Evolutionary conservation across 2,329 filamentous ascomycete genomes (phyloP).

Genomic region (Nemania sp.): DNA sequence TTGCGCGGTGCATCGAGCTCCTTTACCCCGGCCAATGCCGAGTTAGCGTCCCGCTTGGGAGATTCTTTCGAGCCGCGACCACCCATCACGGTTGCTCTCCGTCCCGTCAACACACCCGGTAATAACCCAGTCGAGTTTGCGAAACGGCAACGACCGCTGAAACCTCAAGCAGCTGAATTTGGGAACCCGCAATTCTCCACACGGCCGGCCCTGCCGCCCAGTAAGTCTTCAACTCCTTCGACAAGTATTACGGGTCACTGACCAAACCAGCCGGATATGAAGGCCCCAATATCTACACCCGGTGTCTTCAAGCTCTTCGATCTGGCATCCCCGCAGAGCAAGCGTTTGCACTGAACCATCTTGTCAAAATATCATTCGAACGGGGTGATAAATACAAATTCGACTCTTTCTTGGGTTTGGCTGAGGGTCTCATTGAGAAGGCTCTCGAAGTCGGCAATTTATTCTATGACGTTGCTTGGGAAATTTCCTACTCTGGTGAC

Average conservation of each 20-base stretch:
- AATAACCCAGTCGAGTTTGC: conserved; percentile 73
- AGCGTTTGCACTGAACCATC: conserved; percentile 88
- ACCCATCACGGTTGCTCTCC: conserved; percentile 66
- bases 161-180: conserved; percentile 43
- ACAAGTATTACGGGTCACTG: conserved; percentile 22
- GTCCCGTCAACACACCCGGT: conserved; percentile 74
- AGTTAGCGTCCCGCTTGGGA: conserved; percentile 63
- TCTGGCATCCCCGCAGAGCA: conserved; percentile 81
- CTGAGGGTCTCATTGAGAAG: conserved; percentile 86
- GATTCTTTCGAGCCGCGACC: conserved; percentile 72
- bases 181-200: conserved; percentile 47
- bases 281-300: conserved; percentile 88
- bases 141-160: conserved; percentile 55
- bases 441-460: conserved; percentile 76
- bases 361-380: conserved; percentile 95
- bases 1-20: conserved; percentile 45
- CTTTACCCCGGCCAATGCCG: conserved; percentile 59
- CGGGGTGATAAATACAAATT: conserved; percentile 95
- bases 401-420: conserved; percentile 85
- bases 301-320: conserved; percentile 81
- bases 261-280: conserved; percentile 60
- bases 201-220: conserved; percentile 65
- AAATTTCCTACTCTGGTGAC: conserved; percentile 67
- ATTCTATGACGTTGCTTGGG: conserved; percentile 84
- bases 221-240: conserved; percentile 49